A percentile compares a stretch with the other conserved stretches of the same genome.
Conservation (phyloP, 768 basidiomycete genomes). For the Leccinellum albellum region DNA sequence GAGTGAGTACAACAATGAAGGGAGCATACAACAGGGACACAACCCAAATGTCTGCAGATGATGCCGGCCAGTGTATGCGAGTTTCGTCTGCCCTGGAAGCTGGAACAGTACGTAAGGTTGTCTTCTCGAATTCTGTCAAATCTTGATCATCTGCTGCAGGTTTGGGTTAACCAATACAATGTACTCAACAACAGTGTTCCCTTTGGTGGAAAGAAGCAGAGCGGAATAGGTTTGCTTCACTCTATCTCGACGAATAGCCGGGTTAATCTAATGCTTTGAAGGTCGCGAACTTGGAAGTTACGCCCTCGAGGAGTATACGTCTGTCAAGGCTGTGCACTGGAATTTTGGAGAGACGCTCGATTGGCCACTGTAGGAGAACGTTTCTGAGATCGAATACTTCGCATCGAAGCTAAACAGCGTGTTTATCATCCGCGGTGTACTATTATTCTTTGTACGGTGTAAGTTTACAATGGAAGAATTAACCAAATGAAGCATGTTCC, state of each 20-base stretch:
- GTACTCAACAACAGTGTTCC: conserved; percentile 83
- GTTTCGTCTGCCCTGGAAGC: conserved; percentile 84
- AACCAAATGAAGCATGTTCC: conserved; percentile 11
- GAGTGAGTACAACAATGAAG: conserved; percentile 45
- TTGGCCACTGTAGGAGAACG: conserved; percentile 59
- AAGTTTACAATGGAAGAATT: conserved; percentile 10
- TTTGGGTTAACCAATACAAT: conserved; percentile 93
- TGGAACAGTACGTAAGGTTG: conserved; percentile 61
- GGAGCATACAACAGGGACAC: neutral
- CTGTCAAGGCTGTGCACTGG: conserved; percentile 81
- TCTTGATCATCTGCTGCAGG: conserved; percentile 37
- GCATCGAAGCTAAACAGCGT: neutral
- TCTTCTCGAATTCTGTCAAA: neutral
- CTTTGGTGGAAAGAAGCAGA: conserved; percentile 94
- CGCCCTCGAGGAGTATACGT: conserved; percentile 81
- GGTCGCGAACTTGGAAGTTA: conserved; percentile 87
- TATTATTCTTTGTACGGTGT: conserved; percentile 9
- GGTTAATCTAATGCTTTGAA: conserved; percentile 26
- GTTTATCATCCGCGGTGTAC: conserved; percentile 5
- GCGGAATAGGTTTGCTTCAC: conserved; percentile 61
- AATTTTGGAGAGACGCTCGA: conserved; percentile 79
- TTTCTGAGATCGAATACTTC: neutral
- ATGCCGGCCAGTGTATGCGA: conserved; percentile 86
- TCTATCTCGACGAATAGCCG: neutral
- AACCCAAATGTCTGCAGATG: conserved; percentile 39